A percentile compares a stretch with the other conserved stretches of the same genome.
These are phyloP conservation scores for Clohesyomyces aquaticus DNA, from an alignment of 495 filamentous ascomycete genomes.

Conservation along the genomic window DNA sequence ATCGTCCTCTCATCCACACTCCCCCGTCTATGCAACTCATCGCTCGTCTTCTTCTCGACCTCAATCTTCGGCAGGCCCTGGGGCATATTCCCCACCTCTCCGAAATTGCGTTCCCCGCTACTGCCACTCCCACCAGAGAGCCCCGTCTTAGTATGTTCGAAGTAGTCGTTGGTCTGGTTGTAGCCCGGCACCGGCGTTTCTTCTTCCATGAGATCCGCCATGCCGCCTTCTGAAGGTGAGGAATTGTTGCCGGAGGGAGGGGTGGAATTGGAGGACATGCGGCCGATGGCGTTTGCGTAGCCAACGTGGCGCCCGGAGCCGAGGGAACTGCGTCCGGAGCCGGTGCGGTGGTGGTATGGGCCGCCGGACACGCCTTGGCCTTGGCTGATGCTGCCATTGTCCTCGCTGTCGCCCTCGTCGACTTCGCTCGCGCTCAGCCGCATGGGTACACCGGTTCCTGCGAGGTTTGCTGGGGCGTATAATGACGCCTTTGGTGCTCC, in stretches of 20 bases:
- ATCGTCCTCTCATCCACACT: conserved; percentile 89
- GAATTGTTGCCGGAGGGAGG: conserved; percentile 52
- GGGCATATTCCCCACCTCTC: conserved; percentile 58
- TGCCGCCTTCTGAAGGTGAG: conserved; percentile 51
- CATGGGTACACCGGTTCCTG: conserved; percentile 77
- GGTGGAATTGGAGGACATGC: conserved; percentile 70
- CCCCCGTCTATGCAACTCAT: conserved; percentile 79
- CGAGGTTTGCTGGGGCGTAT: conserved; percentile 74
- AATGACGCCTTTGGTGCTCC: conserved; percentile 70
- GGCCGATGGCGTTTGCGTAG: conserved; percentile 34
- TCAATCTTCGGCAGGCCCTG: conserved; percentile 49
- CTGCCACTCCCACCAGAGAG: conserved; percentile 56
- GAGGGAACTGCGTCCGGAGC: conserved; percentile 78
- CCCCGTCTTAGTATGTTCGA: conserved; percentile 46
- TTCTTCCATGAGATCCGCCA: conserved; percentile 54
- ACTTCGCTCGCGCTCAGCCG: conserved; percentile 93
- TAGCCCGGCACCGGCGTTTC: conserved; percentile 58
- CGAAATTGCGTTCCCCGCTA: conserved; percentile 56
- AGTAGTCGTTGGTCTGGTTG: conserved; percentile 50
- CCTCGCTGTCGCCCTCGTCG: conserved; percentile 77
- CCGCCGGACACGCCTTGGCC: conserved; percentile 45
- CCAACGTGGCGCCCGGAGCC: conserved; percentile 56
- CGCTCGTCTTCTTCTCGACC: conserved; percentile 69
- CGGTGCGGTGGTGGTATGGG: conserved; percentile 70
- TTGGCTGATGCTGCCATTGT: conserved; percentile 61